Conservation (phyloP, 2,329 filamentous ascomycete genomes). For the Dactylellina sp. region DNA sequence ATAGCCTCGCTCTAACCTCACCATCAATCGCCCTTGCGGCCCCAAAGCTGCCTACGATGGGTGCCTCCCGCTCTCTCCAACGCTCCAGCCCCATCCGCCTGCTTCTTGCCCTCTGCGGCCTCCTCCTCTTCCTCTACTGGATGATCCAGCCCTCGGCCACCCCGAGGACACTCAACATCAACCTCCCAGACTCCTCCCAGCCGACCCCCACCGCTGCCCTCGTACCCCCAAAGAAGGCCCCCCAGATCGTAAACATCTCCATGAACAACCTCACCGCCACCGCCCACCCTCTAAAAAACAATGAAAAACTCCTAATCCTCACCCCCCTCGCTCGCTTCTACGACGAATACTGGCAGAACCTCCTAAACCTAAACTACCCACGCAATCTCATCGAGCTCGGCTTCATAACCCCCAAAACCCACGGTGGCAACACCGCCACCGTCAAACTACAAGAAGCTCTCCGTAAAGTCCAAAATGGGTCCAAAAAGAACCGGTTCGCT, state of each 20-base stretch:
- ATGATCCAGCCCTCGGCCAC: slow-evolving; percentile 69
- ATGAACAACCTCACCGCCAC: slow-evolving; percentile 95
- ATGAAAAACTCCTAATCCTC: slow-evolving; percentile 88
- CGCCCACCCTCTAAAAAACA: slow-evolving; percentile 77
- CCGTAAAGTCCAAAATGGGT: slow-evolving; percentile 83
- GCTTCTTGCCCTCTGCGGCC: slow-evolving; percentile 76
- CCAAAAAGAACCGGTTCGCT: slow-evolving; percentile 84
- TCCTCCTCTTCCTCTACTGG: slow-evolving; percentile 77
- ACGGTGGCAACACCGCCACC: slow-evolving; percentile 89
- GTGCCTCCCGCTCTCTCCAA: slow-evolving; percentile 77
- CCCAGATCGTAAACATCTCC: slow-evolving; percentile 90
- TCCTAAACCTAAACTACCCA: slow-evolving; percentile 84
- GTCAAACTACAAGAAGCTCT: slow-evolving; percentile 85
- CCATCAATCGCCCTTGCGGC: neutral
- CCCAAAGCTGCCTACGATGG: slow-evolving; percentile 65
- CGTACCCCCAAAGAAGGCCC: slow-evolving; percentile 80
- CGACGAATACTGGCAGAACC: slow-evolving; percentile 93
- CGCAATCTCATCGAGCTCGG: slow-evolving; percentile 94
- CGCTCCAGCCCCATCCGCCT: slow-evolving; percentile 82
- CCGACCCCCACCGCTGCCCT: slow-evolving; percentile 78
- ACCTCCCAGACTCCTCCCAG: slow-evolving; percentile 73
- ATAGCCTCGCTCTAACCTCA: neutral
- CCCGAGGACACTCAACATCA: slow-evolving; percentile 67
- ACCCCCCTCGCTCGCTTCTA: slow-evolving; percentile 96
- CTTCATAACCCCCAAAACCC: slow-evolving; percentile 94